Conservation (phyloP, 2,329 filamentous ascomycete genomes). For the Dactylellina leptospora region DNA sequence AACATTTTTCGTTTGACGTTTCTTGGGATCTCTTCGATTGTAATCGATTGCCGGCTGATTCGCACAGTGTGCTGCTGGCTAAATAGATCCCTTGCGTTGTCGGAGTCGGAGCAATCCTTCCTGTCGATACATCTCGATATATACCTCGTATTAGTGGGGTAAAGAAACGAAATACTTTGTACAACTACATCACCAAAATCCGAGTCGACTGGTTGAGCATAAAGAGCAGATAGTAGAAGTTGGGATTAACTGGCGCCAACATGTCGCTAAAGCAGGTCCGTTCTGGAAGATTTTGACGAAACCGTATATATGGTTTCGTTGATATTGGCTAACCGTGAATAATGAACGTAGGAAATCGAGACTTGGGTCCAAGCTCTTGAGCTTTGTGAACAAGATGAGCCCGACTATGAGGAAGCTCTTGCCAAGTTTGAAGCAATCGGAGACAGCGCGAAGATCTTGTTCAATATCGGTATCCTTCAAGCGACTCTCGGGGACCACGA, state of each 20-base stretch:
- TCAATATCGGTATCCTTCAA: constrained; percentile 98
- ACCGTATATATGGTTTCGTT: neutral
- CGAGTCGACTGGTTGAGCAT: neutral
- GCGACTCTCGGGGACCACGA: constrained; percentile 95
- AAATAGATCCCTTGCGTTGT: no score
- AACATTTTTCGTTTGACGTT: no score
- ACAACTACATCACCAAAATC: no score
- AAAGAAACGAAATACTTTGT: no score
- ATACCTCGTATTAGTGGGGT: no score
- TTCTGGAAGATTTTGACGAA: constrained; percentile 27
- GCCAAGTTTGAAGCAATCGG: constrained; percentile 84
- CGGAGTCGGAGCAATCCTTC: no score
- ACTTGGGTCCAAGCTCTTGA: constrained; percentile 93
- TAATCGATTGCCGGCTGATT: neutral
- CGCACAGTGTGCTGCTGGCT: no score
- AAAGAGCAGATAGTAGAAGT: no score
- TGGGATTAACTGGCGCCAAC: constrained; percentile 12
- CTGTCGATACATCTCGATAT: no score
- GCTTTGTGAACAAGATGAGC: constrained; percentile 96
- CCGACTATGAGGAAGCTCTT: constrained; percentile 91
- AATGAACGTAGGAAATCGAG: constrained; percentile 82
- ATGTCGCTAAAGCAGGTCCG: constrained; percentile 72
- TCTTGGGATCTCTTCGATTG: no score
- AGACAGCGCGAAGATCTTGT: constrained; percentile 97
- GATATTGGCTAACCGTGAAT: neutral